Percentiles rank a stretch among this genome's conserved stretches.
phyloP scores from a whole-genome alignment of 441 rosid species.

The Breynia disticha region DNA sequence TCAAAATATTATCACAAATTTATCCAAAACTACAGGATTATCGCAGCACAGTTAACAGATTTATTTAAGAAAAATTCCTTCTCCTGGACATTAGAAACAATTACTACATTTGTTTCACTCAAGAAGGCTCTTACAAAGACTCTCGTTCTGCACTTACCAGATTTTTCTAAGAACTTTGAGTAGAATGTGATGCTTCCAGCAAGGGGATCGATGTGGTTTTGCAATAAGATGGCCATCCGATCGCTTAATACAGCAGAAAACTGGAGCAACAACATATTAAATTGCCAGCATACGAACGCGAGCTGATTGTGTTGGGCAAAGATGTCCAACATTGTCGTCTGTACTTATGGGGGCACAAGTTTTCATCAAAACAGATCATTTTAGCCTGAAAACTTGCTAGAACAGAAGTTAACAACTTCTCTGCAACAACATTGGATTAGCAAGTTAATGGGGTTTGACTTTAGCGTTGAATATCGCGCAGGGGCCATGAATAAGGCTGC shows the following conservation, averaged over 20 bases:
- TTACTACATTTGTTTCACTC: no score
- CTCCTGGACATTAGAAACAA: no score
- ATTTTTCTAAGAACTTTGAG: not conserved
- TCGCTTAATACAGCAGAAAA: not conserved
- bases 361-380: not conserved
- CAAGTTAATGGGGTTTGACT: not conserved
- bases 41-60: no score
- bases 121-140: not conserved
- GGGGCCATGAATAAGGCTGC: not conserved
- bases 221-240: not conserved
- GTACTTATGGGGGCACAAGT: not conserved
- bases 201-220: no score
- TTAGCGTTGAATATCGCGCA: not conserved
- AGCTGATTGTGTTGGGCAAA: not conserved
- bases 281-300: not conserved
- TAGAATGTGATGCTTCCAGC: not conserved
- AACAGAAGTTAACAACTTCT: not conserved
- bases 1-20: no score
- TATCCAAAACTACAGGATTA: no score
- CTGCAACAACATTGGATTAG: not conserved
- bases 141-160: not conserved
- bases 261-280: not conserved
- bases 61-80: no score
- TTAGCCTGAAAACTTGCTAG: not conserved
- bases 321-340: not conserved